Percentiles rank a stretch among this genome's conserved stretches.
These are phyloP conservation scores for Trypanosoma lewisi DNA, from an alignment of 208 protist species.

Conservation along the genomic window DNA sequence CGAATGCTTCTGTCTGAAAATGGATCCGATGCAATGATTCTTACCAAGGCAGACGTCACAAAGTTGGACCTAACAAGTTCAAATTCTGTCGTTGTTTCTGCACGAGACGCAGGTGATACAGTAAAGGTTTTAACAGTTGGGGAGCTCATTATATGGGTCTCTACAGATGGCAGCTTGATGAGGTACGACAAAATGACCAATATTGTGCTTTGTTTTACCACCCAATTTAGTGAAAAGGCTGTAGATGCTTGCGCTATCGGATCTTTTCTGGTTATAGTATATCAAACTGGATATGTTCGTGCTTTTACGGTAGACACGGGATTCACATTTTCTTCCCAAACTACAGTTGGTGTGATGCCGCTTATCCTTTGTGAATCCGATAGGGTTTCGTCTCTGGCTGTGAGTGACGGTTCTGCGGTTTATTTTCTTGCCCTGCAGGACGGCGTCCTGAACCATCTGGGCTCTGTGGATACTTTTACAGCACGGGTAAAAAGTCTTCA, in stretches of 20 bases:
- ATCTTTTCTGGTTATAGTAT: conserved; percentile 14
- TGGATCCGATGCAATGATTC: conserved; percentile 13
- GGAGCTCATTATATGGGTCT: conserved; percentile 5
- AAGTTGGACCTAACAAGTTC: conserved; percentile 2
- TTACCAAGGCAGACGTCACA: conserved; percentile 16
- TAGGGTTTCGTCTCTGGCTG: conserved; percentile 13
- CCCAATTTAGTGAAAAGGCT: conserved; percentile 17
- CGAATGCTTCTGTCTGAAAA: conserved; percentile 16
- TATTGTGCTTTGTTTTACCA: not conserved
- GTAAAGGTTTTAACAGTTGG: conserved; percentile 19
- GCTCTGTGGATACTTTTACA: conserved; percentile 16
- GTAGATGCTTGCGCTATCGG: conserved; percentile 20
- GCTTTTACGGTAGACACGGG: conserved; percentile 8
- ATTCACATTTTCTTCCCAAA: conserved; percentile 16
- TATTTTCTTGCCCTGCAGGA: conserved; percentile 16
- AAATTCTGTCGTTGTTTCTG: not conserved
- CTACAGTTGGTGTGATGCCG: conserved; percentile 11
- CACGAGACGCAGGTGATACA: conserved; percentile 13
- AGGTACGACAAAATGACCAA: conserved; percentile 18
- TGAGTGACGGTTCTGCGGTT: conserved; percentile 20
- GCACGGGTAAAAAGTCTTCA: conserved; percentile 18
- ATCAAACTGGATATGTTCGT: conserved; percentile 23
- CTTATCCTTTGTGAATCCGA: conserved; percentile 20
- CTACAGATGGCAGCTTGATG: conserved; percentile 15
- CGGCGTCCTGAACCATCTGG: conserved; percentile 1